Conservation (phyloP, 2,329 filamentous ascomycete genomes). For the Thielaviopsis euricoi region DNA sequence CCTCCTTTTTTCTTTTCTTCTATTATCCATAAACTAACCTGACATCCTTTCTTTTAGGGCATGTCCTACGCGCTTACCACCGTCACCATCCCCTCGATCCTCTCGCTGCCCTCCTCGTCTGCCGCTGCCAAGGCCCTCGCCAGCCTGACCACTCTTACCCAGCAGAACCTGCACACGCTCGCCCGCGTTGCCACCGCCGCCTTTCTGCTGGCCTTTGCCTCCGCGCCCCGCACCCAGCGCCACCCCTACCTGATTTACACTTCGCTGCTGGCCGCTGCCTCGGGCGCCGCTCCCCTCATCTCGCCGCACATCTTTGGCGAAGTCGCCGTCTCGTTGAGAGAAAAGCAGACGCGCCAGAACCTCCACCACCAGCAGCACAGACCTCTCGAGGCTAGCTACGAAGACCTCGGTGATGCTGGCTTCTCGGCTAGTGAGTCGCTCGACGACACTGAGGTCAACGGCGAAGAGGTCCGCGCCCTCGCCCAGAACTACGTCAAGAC, state of each 20-base stretch:
- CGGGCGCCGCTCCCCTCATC: slow-evolving; percentile 36
- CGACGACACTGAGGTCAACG: slow-evolving; percentile 34
- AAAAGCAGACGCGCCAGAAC: slow-evolving; percentile 15
- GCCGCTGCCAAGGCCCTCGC: slow-evolving; percentile 54
- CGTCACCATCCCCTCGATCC: slow-evolving; percentile 63
- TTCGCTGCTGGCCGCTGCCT: slow-evolving; percentile 47
- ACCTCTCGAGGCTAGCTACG: slow-evolving; percentile 53
- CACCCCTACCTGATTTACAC: slow-evolving; percentile 90
- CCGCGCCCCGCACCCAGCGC: slow-evolving; percentile 57
- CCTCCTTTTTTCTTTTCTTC: neutral
- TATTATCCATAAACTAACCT: neutral
- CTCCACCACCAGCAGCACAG: neutral
- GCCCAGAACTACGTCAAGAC: slow-evolving; percentile 38
- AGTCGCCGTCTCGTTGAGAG: slow-evolving; percentile 15
- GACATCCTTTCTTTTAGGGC: slow-evolving; percentile 38
- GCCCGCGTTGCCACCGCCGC: slow-evolving; percentile 52
- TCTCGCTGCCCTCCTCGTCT: slow-evolving; percentile 61
- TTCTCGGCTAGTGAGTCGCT: slow-evolving; percentile 24
- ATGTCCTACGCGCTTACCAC: slow-evolving; percentile 71
- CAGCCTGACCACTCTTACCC: slow-evolving; percentile 45
- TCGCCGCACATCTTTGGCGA: slow-evolving; percentile 26
- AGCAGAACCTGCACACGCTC: slow-evolving; percentile 49
- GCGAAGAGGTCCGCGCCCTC: slow-evolving; percentile 42
- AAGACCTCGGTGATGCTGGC: slow-evolving; percentile 37
- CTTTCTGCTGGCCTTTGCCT: slow-evolving; percentile 59